Evolutionary conservation across 129 eudicot genomes (phyloP), one percentile per base, ranked within the genome.

Genomic region (Saussurea involucrata): DNA sequence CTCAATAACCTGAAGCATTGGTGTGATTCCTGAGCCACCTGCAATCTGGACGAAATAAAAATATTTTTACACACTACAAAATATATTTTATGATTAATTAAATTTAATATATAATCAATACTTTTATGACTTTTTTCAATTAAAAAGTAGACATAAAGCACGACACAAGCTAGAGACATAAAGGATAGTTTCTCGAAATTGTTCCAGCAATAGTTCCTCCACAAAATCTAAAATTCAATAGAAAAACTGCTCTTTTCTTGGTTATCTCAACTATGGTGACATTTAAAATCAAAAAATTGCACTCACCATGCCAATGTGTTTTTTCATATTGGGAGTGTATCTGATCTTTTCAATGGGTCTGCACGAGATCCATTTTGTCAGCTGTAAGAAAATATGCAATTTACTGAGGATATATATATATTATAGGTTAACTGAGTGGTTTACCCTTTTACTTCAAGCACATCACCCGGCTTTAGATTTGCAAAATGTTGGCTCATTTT

Each of bases 401-500:
- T 36, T 13, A 67, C 22, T 9, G 21, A 74, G 72, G 33, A 27
- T 63, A 17, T 12, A 31, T 37, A 4, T 6, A 21, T 25, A 9
- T 63, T 49, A 31, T 49, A 63, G 83, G 37, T 55, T 68, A 57
- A 71, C 13, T 63, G 18, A 46, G 55, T 55, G 28, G 42, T 79
- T 85, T 85, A 95, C 99, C 99, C 99, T 92, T 92, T 95, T 60
- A 95, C 97, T 89, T 95, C 97, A 31, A 95, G 68, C 17, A 92
- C 95, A 86, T 95, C 99, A 8, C 99, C 99, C 25, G 99, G 99
- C 44, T 88, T 89, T 79, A 95, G 84, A 76, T 86, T 95, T 74
- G 96, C 96, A 80, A 95, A 92, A 83, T 95, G 97, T 85, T 92
- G 99, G 73, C 99, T 95, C 99, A 95, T 95, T 86, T 95, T 92